Evolutionary conservation across 2,329 filamentous ascomycete genomes (phyloP).

Genomic region (Colletotrichum tanaceti): DNA sequence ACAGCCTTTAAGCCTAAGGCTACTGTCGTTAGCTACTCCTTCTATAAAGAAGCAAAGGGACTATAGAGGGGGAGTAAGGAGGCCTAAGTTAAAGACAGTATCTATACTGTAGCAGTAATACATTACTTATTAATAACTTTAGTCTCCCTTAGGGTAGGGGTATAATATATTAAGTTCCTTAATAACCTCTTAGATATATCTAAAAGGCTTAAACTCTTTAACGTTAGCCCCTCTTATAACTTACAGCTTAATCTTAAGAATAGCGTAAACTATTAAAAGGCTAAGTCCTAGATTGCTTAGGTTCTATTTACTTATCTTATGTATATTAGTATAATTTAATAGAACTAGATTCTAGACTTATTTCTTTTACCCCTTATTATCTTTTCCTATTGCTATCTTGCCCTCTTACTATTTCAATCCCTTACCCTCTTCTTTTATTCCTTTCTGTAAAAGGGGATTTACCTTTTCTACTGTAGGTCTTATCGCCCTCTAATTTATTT

Average conservation of each 20-base stretch:
- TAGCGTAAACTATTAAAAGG: not conserved
- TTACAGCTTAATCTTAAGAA: not conserved
- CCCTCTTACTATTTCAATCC: rapidly evolving
- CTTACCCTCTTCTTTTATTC: not conserved
- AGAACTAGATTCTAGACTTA: not conserved
- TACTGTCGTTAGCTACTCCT: not conserved
- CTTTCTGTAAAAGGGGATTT: not conserved
- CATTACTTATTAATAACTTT: constrained; percentile 1
- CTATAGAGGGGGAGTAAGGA: not conserved
- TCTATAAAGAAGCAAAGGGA: not conserved
- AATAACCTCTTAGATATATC: not conserved
- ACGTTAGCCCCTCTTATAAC: not conserved
- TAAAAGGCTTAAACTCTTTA: not conserved
- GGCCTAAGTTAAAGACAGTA: not conserved
- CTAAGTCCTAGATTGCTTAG: not conserved
- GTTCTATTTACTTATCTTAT: not conserved
- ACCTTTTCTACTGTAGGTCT: not conserved
- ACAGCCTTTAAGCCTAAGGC: not conserved
- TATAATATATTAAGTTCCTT: not conserved
- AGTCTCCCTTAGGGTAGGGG: not conserved
- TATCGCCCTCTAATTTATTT: not conserved
- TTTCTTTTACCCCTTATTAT: no score
- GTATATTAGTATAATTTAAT: not conserved
- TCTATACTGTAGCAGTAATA: not conserved
- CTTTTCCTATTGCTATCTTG: not conserved